These are phyloP conservation scores for Kwoniella dendrophila DNA, from an alignment of 768 basidiomycete genomes.

Conservation along the genomic window DNA sequence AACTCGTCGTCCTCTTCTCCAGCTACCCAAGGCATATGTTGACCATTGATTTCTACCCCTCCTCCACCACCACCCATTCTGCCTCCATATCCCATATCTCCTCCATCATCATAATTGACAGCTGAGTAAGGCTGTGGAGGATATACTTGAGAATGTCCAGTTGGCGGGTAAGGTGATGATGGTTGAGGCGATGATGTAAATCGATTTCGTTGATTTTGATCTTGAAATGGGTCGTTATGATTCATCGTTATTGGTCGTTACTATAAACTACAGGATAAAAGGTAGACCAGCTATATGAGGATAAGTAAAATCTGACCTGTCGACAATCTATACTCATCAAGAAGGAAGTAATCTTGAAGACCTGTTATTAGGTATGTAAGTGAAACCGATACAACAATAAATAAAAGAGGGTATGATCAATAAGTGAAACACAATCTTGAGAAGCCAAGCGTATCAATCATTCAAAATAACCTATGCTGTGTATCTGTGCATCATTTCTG, in stretches of 20 bases:
- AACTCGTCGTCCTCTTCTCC: constrained; percentile 47
- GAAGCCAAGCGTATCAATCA: too few species aligned
- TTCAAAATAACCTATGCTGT: too few species aligned
- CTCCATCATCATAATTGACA: constrained; percentile 22
- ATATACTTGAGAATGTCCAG: constrained; percentile 10
- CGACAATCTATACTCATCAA: too few species aligned
- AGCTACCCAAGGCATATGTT: constrained; percentile 39
- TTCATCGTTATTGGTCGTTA: constrained; percentile 3
- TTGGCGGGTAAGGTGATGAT: constrained; percentile 1
- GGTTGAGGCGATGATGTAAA: constrained; percentile 18
- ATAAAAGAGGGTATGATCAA: not conserved
- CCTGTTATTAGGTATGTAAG: too few species aligned
- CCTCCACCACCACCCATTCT: constrained; percentile 28
- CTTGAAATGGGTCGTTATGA: constrained; percentile 14
- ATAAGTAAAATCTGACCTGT: too few species aligned
- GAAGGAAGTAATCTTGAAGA: too few species aligned
- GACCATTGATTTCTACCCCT: constrained; percentile 40
- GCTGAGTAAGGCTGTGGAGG: constrained; percentile 19
- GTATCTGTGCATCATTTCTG: too few species aligned
- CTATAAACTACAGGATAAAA: not conserved
- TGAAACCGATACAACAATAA: too few species aligned
- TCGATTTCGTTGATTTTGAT: constrained; percentile 12
- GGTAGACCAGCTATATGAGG: too few species aligned
- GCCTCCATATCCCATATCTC: constrained; percentile 26
- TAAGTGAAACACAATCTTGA: not conserved